Conservation (phyloP, 345 rosid species). For the Iberis pinnata region DNA sequence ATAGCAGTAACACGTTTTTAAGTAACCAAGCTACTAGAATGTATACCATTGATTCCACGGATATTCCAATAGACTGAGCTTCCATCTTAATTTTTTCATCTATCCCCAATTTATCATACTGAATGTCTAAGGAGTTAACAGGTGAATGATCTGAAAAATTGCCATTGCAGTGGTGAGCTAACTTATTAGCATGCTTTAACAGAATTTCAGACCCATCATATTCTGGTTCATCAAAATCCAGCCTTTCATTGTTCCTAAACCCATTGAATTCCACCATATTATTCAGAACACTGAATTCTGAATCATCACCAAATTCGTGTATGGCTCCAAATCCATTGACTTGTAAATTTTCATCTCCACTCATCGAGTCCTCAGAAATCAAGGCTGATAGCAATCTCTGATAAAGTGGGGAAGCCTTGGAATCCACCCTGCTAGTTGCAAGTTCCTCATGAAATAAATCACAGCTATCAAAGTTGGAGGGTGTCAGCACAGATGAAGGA, state of each 20-base stretch:
- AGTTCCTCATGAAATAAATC: constrained; percentile 16
- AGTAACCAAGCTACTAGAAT: constrained; percentile 2
- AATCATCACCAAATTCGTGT: constrained; percentile 46
- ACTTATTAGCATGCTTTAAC: constrained; percentile 26
- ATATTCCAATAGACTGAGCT: constrained; percentile 67
- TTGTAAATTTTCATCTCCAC: constrained; percentile 28
- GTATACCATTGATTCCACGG: constrained; percentile 60
- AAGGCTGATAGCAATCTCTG: constrained; percentile 77
- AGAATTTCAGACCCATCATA: constrained; percentile 34
- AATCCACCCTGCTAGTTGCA: constrained; percentile 24
- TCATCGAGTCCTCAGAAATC: constrained; percentile 61
- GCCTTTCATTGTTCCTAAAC: constrained; percentile 40
- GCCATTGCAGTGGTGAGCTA: constrained; percentile 20
- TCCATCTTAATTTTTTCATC: constrained; percentile 72
- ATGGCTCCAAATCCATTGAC: constrained; percentile 47
- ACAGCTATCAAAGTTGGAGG: constrained; percentile 21
- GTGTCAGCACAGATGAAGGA: constrained; percentile 11
- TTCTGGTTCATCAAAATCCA: constrained; percentile 45
- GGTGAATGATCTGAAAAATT: constrained; percentile 33
- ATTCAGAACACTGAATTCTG: constrained; percentile 44
- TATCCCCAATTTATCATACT: constrained; percentile 50
- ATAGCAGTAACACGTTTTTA: constrained; percentile 9
- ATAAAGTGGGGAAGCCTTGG: constrained; percentile 43
- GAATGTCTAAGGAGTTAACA: constrained; percentile 34
- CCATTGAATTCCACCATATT: constrained; percentile 46